Conservation (phyloP, 176 grass and related monocot genomes). For the Typha latifolia region DNA sequence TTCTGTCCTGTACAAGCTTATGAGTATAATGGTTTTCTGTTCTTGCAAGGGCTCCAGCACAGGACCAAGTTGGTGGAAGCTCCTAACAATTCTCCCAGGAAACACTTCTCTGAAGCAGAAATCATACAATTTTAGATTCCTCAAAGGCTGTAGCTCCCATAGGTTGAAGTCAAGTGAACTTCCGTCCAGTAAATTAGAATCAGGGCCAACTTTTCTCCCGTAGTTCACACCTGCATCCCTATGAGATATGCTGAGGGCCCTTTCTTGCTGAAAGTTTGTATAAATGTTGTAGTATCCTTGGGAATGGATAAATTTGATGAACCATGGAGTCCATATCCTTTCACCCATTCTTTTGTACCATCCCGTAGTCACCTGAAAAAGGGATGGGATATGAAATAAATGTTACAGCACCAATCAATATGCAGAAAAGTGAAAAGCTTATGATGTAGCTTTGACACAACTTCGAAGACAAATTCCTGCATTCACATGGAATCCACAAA, state of each 20-base stretch:
- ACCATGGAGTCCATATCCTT: slow-evolving; percentile 99
- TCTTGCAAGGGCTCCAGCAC: slow-evolving; percentile 45
- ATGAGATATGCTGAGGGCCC: slow-evolving; percentile 80
- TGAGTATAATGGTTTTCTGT: slow-evolving; percentile 40
- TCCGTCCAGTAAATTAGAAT: slow-evolving; percentile 70
- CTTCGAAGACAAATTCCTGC: too few relatives aligned
- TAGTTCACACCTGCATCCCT: slow-evolving; percentile 95
- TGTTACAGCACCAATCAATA: slow-evolving; percentile 8
- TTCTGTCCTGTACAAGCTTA: slow-evolving; percentile 53
- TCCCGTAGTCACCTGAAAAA: slow-evolving; percentile 80
- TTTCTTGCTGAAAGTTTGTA: slow-evolving; percentile 77
- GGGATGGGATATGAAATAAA: background rate
- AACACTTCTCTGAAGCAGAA: slow-evolving; percentile 69
- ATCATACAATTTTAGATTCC: slow-evolving; percentile 65
- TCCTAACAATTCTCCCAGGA: slow-evolving; percentile 51
- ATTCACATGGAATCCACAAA: too few relatives aligned
- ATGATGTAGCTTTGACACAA: too few relatives aligned
- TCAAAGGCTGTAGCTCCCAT: slow-evolving; percentile 44
- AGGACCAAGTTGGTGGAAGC: slow-evolving; percentile 52
- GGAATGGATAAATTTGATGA: slow-evolving; percentile 90
- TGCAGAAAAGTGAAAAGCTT: background rate
- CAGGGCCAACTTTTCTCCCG: slow-evolving; percentile 72
- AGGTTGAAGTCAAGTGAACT: slow-evolving; percentile 62
- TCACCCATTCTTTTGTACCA: slow-evolving; percentile 98
- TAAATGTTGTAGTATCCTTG: slow-evolving; percentile 91